Evolutionary conservation across 1,284 basidiomycete species (phyloP), one percentile per base, ranked within the genome.

Genomic region (Naganishia sp.): DNA sequence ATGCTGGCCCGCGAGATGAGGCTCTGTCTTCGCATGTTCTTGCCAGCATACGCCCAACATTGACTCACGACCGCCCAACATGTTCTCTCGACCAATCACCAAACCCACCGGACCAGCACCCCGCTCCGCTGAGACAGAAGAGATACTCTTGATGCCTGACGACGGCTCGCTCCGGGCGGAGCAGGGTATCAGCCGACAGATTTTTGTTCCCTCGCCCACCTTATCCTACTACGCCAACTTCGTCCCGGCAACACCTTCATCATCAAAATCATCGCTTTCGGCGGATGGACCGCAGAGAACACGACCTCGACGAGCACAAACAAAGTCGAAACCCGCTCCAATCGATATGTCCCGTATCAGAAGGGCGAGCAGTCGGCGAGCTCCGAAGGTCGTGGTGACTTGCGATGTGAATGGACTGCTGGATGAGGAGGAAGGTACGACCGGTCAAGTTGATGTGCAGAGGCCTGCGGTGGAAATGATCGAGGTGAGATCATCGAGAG

Each of bases 211-310:
- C 15, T 67, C 66, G 4, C 66, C 66, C 18, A 67, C 66, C 3
- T 28, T 67, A 10, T 67, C 66, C 7, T 67, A 67, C 60, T 67
- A 67, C 41, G 60, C 66, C 25, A 41, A 63, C n/a, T 63, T 56
- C 39, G 47, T 67, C n/a, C 60, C 66, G 10, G 31, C 60, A 2
- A 67, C 66, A n/a, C 66, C 66, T 2, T 52, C 60, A 4, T 39
- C 66, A n/a, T 15, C 66, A 17, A 31, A 23, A 18, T 46, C 57
- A 28, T 35, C 47, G 13, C 31, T 51, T 2, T 31, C 57, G 11
- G 31, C 25, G 7, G 18, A 57, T 15, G 25, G 25, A 5, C 55
- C 18, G 2, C 41, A 46, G 23, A 11, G 18, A n/a, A 15, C 9
- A 7, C 10, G 18, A 32, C 49, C 57, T 6, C 35, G 28, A 6